phyloP scores from a whole-genome alignment of 768 basidiomycete genomes.

The Serendipita sp. region DNA sequence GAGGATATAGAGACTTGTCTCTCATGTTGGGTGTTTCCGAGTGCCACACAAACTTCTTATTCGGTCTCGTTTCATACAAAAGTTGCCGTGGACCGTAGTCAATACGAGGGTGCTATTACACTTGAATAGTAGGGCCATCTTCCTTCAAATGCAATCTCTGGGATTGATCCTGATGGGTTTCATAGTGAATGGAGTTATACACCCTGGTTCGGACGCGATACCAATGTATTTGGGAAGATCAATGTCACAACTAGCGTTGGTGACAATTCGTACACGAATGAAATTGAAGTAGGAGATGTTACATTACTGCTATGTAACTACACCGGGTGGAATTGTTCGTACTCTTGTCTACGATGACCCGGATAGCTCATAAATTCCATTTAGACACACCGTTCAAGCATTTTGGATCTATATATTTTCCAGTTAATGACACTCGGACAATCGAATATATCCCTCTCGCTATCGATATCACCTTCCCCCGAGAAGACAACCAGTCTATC shows the following conservation, averaged over 20 bases:
- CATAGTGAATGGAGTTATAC: background rate
- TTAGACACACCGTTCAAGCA: background rate
- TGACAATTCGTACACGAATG: background rate
- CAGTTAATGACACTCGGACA: background rate
- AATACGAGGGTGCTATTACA: background rate
- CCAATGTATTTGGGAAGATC: background rate
- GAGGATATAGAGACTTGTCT: too few species aligned
- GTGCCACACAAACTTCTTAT: too few species aligned
- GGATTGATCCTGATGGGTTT: background rate
- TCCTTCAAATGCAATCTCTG: too few species aligned
- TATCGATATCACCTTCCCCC: background rate
- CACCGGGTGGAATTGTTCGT: background rate
- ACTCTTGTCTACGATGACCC: background rate
- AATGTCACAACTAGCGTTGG: background rate
- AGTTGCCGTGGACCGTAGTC: background rate
- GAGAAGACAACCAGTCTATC: background rate
- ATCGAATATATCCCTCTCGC: background rate
- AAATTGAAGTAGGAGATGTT: background rate
- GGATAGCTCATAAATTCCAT: background rate
- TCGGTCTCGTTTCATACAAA: background rate
- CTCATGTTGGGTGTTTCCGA: too few species aligned
- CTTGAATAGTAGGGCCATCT: background rate
- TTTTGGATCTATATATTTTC: background rate
- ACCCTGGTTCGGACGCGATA: background rate
- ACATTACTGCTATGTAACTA: background rate